Base-by-base conservation (phyloP, 2,329 filamentous ascomycete genomes). In the Stemphylium beticola region DNA sequence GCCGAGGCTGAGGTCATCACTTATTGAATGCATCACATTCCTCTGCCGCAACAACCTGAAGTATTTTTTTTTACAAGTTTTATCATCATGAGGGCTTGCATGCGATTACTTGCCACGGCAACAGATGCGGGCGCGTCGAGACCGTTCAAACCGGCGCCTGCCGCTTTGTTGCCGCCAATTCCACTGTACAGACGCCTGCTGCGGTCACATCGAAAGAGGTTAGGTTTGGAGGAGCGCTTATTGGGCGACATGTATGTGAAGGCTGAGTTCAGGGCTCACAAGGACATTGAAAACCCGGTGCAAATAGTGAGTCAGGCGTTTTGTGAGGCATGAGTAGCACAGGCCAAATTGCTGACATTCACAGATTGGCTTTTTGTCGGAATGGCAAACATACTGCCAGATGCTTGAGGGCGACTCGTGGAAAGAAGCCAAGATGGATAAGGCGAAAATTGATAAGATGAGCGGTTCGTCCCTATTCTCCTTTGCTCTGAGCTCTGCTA, bases 361-460 rank as follows among this genome's bases (percentile, higher is more conserved):
- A 11, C n/a, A 96, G 92, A 92, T 98, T 67, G 95, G 93, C 1
- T 99, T 99, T 75, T 82, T 99, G 65, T 93, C 91, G 0, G 93
- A 98, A 76, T 99, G 93, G 93, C 95, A 99, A 76, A 79, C 91
- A 47, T 99, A 98, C 72, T 93, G 92, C 2, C 93, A 99, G 74
- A 88, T 92, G 72, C 79, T 99, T 14, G 93, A 98, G 71, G 93
- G 93, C 0, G 89, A 96, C 48, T 76, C 83, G 0, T 98, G 95
- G 95, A 82, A 84, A 55, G 93, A 89, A 1, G 91, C 91, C 60
- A 93, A 88, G 74, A 82, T 98, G 74, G 93, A 98, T 61, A 85
- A 86, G 64, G 81, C 79, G 0, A 96, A 96, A 77, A 81, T 98
- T 51, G 88, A 92, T 57, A 97, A 96, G 77, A 91, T 98, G 92